Percentiles rank a stretch among this genome's conserved stretches.
Evolutionary conservation across 2,329 filamentous ascomycete species (phyloP).

Genomic region (Allantophomopsis lycopodina): DNA sequence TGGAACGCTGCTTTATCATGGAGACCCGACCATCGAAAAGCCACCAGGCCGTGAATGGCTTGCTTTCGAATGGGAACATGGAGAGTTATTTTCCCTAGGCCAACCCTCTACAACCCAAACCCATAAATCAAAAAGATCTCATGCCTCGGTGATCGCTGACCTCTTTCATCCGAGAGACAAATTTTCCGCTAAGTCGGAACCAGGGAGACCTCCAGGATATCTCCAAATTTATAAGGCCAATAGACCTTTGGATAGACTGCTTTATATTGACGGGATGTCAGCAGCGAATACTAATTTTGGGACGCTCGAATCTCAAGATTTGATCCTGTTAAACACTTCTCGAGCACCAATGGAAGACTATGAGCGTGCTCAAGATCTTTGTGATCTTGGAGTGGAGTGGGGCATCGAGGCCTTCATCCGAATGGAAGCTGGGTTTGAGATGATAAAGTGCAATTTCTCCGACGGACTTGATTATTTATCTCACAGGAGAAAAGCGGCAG

Average conservation of each 20-base stretch:
- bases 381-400: constrained; percentile 35
- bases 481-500: constrained; percentile 5
- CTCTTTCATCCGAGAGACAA: neutral
- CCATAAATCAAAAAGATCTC: neutral
- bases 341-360: constrained; percentile 28
- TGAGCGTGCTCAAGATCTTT: constrained; percentile 38
- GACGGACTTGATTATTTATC: constrained; percentile 13
- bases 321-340: constrained; percentile 33
- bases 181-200: no score
- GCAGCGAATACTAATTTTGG: constrained; percentile 52
- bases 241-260: constrained; percentile 38
- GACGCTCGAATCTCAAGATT: constrained; percentile 54
- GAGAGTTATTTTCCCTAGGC: constrained; percentile 43
- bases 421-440: constrained; percentile 58
- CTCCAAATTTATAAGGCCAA: constrained; percentile 52
- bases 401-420: constrained; percentile 52
- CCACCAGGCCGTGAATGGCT: constrained; percentile 52
- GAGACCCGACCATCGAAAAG: constrained; percentile 28
- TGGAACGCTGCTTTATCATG: constrained; percentile 57
- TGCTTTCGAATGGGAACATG: constrained; percentile 66
- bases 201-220: constrained; percentile 28
- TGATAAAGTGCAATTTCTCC: constrained; percentile 52
- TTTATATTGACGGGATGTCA: constrained; percentile 59
- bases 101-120: neutral
- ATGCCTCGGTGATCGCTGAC: neutral